Base-by-base conservation (phyloP, 2,329 filamentous ascomycete species). In the Penicillium capsulatum region DNA sequence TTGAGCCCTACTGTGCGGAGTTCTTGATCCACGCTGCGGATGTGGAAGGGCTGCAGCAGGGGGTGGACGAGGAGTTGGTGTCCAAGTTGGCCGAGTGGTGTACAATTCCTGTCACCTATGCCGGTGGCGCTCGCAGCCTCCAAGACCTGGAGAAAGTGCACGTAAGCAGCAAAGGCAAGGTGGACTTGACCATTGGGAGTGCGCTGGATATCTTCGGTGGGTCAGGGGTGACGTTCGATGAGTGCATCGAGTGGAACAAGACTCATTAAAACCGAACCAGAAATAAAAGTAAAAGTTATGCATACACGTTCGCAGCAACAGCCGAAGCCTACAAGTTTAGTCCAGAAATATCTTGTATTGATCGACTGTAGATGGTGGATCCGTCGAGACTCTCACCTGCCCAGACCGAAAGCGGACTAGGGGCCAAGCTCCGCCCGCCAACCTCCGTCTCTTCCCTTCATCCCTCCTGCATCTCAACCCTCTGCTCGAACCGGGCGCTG, bases 11-110 rank as follows among this genome's bases (percentile, higher is more conserved):
- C 67, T 97, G 92, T 71, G 88, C 86, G 47, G 92, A 98, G 65
- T 97, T 98, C 60, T 77, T 98, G 38, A 92, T 98, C 59, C 92
- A 98, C 63, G 92, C 92, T 11, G 92, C 92, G 29, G 92, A 98
- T 65, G 92, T 95, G 48, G 92, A 98, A 68, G 92, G 92, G 9
- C 73, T 97, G 30, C 92, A 97, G 64, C 78, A 80, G 57, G 92
- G 92, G 32, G 86, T 98, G 48, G 92, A 98, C 56, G 84, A 92
- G 63, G 76, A 83, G 51, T 75, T 98, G 9, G 88, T 98, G 7
- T 67, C 74, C 51, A 79, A 75, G 50, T 71, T 98, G 36, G 81
- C 88, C 2, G 70, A 83, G 50, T 97, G 92, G 89, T 95, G 88
- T 62, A 81, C 73, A 27, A 91, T 95, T 53, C 92, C 92, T 2